phyloP scores from a whole-genome alignment of 345 rosid genomes.

The Syzygium jambos region DNA sequence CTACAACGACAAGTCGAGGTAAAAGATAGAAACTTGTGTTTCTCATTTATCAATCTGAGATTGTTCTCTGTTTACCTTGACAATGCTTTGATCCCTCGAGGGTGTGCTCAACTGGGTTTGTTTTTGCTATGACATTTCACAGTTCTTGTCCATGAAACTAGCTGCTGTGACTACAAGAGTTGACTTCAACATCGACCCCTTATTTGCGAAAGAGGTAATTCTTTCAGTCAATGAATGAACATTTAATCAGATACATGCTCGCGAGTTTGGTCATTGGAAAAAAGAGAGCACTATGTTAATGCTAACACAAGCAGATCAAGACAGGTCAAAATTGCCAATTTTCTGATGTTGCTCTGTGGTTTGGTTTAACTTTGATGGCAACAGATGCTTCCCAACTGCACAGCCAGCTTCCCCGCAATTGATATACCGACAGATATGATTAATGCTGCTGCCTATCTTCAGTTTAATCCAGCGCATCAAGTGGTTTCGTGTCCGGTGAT shows the following conservation, averaged over 20 bases:
- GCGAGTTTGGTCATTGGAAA: background rate
- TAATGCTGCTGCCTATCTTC: conserved; percentile 38
- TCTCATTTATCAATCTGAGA: background rate
- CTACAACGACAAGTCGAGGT: conserved; percentile 80
- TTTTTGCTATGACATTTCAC: background rate
- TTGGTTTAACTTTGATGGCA: background rate
- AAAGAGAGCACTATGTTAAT: background rate
- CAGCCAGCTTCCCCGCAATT: conserved; percentile 21
- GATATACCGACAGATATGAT: conserved; percentile 37
- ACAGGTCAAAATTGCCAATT: background rate
- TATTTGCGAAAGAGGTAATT: conserved; percentile 46
- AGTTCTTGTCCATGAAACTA: conserved; percentile 68
- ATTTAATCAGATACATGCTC: too few relatives aligned
- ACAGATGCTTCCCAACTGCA: conserved; percentile 28
- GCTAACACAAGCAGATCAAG: background rate
- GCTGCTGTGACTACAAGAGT: conserved; percentile 48
- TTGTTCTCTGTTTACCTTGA: background rate
- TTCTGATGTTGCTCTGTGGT: background rate
- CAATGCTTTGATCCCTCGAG: background rate
- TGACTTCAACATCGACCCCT: conserved; percentile 37
- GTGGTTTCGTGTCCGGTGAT: conserved; percentile 27
- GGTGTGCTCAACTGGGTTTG: background rate
- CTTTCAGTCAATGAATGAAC: background rate
- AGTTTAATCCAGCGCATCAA: conserved; percentile 42
- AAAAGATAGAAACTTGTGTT: background rate